Base-by-base conservation (phyloP, 495 filamentous ascomycete species). In the Penicillium roqueforti region DNA sequence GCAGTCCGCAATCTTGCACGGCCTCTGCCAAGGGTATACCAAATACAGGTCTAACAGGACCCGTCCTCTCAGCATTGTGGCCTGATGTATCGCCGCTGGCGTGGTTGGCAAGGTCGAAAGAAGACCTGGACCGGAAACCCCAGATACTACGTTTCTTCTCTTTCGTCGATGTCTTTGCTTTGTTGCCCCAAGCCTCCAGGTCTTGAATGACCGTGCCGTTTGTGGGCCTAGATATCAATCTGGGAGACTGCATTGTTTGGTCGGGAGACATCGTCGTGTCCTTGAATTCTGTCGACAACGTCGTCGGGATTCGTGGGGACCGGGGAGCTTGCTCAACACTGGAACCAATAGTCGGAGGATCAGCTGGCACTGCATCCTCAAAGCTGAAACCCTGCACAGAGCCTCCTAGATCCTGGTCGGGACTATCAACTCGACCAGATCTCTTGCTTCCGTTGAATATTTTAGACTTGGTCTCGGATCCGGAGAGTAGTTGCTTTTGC, bases 131-230 rank as follows among this genome's bases (percentile, higher is more conserved):
- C 41, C 90, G 84, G 65, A 97, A 97, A 1, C 89, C 91, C 76
- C 89, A 97, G 65, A 98, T 95, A 70, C 92, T 92, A 37, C 93
- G 85, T 68, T 97, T 97, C 67, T 90, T 87, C 62, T 92, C 89
- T 53, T 88, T 89, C 23, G 76, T 76, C 7, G 76, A 74, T 14
- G 74, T 77, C 23, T 75, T 71, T 39, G 80, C 67, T 68, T 87
- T 93, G 63, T 85, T 90, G 26, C 92, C 93, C 92, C 92, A 97
- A 2, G 83, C 80, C 38, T 84, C 84, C n/a, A 82, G 81, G 72
- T 96, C 88, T 22, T 92, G 87, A 55, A 98, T 97, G 16, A 91
- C 76, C 25, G 86, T 76, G 41, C 87, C 88, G 69, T 96, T 95
- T 36, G 85, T 92, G 1, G 95, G 93, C 22, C 77, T 88, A 6